Evolutionary conservation across 2,329 filamentous ascomycete species (phyloP), one percentile per base, ranked within the genome.

Genomic region (Tolypocladium pustulatum): DNA sequence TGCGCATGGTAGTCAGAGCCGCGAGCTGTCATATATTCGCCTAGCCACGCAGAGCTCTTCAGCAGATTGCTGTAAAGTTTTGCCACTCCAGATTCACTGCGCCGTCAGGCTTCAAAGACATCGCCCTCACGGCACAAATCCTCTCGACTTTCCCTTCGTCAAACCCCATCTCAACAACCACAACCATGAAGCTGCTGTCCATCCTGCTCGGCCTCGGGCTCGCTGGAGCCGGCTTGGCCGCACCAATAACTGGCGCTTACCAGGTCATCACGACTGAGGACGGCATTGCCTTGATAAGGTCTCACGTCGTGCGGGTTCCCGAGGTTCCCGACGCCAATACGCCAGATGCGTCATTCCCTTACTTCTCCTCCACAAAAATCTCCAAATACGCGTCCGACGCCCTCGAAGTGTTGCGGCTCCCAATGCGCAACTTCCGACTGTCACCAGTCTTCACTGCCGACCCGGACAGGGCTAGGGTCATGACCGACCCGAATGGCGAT

Each of bases 401-500:
- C 25, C 52, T 63, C 40, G 59, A 56, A 4, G 37, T 58, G 15
- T 22, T 63, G n/a, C 57, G 57, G 17, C 12, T 55, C 49, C 55
- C 60, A n/a, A 51, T 51, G 32, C 40, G 36, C 17, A 56, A 58
- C 22, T 13, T 54, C n/a, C 38, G 54, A 17, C 32, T 49, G 3
- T 56, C 62, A 1, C 63, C 62, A 15, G 64, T 65, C 55, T 65
- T 62, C 43, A 27, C 59, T 15, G n/a, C 34, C 34, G 52, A 54
- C 43, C 52, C 56, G 10, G 57, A 55, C 25, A 55, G 54, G 9
- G 54, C 52, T 32, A 12, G 25, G 27, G 60, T 59, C 58, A 61
- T 63, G 41, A 46, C 59, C 15, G 62, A 66, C 25, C 30, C 56
- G 52, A 61, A 64, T n/a, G 62, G 61, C 43, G 60, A 65, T 1